Evolutionary conservation across 352 stramenopile species (phyloP).

Genomic region (Phytophthora melonis): DNA sequence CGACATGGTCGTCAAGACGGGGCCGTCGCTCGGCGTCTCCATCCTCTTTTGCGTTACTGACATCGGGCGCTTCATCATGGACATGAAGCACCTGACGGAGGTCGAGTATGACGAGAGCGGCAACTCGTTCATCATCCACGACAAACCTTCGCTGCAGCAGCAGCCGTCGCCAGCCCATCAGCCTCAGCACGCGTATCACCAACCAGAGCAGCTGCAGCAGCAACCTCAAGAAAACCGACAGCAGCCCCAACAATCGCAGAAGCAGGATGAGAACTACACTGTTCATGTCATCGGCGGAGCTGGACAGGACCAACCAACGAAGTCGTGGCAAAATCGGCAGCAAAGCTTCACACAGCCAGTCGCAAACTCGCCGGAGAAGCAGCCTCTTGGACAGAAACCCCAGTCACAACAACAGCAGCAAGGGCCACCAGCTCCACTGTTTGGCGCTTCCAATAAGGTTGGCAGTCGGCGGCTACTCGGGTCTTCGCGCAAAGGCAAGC

Average conservation of each 20-base stretch:
- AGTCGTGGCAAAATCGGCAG: slow-evolving; percentile 23
- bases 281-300: slow-evolving; percentile 29
- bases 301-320: slow-evolving; percentile 9
- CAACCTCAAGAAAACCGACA: slow-evolving; percentile 10
- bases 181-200: slow-evolving; percentile 6
- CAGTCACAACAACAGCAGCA: slow-evolving; percentile 6
- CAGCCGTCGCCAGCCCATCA: slow-evolving; percentile 7
- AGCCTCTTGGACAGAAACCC: slow-evolving; percentile 5
- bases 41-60: slow-evolving; percentile 79
- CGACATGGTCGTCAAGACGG: slow-evolving; percentile 78
- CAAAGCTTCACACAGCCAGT: slow-evolving; percentile 9
- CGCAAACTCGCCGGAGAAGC: neutral
- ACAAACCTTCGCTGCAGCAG: slow-evolving; percentile 20
- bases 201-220: neutral
- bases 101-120: slow-evolving; percentile 67
- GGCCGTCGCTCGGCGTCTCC: slow-evolving; percentile 69
- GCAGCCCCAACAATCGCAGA: slow-evolving; percentile 12
- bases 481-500: slow-evolving; percentile 24
- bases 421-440: slow-evolving; percentile 22
- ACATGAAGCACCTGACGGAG: slow-evolving; percentile 74
- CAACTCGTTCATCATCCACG: slow-evolving; percentile 46
- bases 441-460: slow-evolving; percentile 25
- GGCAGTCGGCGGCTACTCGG: slow-evolving; percentile 28
- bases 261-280: slow-evolving; percentile 37
- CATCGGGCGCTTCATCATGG: slow-evolving; percentile 77